Conservation (phyloP, 2,329 filamentous ascomycete species). For the Lecanicillium sp. region DNA sequence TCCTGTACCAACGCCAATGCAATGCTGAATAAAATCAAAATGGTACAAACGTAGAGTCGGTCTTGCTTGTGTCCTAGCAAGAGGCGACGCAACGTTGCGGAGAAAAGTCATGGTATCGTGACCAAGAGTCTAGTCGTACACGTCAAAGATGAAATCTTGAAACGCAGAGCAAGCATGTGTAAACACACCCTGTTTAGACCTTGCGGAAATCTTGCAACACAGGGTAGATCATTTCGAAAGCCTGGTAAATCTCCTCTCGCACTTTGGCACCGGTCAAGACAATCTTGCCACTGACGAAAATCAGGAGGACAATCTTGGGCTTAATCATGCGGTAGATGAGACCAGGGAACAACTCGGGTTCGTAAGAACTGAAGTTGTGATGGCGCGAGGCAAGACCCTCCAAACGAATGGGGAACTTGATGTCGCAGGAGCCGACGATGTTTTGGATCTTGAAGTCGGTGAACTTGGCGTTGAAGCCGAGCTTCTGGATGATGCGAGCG, state of each 20-base stretch:
- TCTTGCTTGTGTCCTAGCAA: constrained; percentile 23
- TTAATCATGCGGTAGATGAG: constrained; percentile 99
- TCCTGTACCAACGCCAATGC: constrained; percentile 50
- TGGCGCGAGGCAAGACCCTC: constrained; percentile 94
- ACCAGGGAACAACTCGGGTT: constrained; percentile 97
- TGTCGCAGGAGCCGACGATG: constrained; percentile 97
- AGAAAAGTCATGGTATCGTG: constrained; percentile 43
- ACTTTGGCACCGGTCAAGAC: constrained; percentile 97
- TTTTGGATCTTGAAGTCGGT: constrained; percentile 99
- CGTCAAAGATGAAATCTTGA: constrained; percentile 19
- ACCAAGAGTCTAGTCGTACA: constrained; percentile 39
- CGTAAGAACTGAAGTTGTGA: constrained; percentile 99
- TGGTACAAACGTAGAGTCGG: constrained; percentile 30
- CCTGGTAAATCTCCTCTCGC: constrained; percentile 95
- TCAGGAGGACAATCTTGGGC: constrained; percentile 95
- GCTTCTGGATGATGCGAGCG: constrained; percentile 98
- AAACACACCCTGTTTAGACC: constrained; percentile 34
- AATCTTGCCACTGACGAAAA: constrained; percentile 98
- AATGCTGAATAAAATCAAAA: constrained; percentile 41
- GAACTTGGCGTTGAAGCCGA: constrained; percentile 99
- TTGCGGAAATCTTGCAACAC: constrained; percentile 72
- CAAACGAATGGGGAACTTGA: constrained; percentile 97
- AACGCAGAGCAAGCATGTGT: background rate
- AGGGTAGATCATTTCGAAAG: constrained; percentile 95
- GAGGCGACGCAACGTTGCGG: constrained; percentile 14